These are phyloP conservation scores for Zygosaccharomyces pseudobailii DNA, from an alignment of 1,139 yeast genomes.

Conservation along the genomic window DNA sequence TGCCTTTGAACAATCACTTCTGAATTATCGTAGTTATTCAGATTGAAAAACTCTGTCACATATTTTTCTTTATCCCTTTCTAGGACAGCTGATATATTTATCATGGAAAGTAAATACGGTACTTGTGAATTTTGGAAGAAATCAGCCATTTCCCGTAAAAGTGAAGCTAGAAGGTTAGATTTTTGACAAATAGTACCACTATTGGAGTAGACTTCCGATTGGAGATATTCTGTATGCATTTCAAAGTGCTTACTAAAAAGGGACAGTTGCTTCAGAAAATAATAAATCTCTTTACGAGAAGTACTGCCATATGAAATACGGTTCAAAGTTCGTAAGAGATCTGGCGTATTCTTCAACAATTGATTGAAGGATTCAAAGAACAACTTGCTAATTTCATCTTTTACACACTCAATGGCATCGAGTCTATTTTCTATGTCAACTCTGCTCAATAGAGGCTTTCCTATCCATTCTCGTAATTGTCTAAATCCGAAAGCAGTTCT, in stretches of 20 bases:
- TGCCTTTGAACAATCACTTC: constrained; percentile 41
- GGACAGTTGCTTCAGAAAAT: constrained; percentile 48
- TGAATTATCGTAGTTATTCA: constrained; percentile 38
- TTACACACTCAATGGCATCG: constrained; percentile 60
- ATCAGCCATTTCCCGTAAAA: constrained; percentile 32
- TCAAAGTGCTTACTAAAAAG: constrained; percentile 34
- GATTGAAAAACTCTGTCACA: constrained; percentile 50
- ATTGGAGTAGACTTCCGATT: constrained; percentile 17
- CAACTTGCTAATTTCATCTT: constrained; percentile 39
- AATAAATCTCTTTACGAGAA: constrained; percentile 61
- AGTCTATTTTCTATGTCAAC: constrained; percentile 44
- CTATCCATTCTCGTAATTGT: constrained; percentile 64
- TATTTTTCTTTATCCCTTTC: constrained; percentile 46
- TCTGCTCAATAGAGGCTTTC: constrained; percentile 56
- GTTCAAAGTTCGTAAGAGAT: constrained; percentile 62
- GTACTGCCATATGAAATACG: constrained; percentile 65
- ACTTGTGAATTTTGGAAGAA: constrained; percentile 19
- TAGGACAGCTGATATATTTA: constrained; percentile 55
- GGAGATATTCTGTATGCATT: constrained; percentile 31
- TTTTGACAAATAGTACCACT: constrained; percentile 24
- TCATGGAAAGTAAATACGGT: constrained; percentile 43
- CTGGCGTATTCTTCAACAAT: constrained; percentile 48
- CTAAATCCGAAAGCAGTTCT: constrained; percentile 72
- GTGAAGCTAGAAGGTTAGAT: constrained; percentile 32
- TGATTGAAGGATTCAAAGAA: constrained; percentile 51